These are phyloP conservation scores for Macrotyloma uniflorum DNA, from an alignment of 306 rosid genomes.

Conservation along the genomic window DNA sequence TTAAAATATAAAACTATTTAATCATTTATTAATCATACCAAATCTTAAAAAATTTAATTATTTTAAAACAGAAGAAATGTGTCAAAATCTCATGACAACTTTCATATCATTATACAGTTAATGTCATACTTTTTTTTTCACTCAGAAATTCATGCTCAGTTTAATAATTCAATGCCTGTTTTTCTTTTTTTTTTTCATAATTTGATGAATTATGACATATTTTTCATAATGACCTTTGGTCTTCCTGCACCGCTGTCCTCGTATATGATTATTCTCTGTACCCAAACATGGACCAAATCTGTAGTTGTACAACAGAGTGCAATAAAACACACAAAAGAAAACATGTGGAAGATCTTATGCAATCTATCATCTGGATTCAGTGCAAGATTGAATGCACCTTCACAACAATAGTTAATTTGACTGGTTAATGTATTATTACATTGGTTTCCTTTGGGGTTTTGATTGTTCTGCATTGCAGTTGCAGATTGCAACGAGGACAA, in stretches of 20 bases:
- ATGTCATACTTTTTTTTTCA: not conserved
- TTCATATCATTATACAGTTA: not conserved
- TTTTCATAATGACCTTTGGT: too few relatives aligned
- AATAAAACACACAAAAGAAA: constrained; percentile 52
- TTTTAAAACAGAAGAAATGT: not conserved
- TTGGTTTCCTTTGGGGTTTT: not conserved
- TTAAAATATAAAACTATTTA: not conserved
- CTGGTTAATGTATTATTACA: not conserved
- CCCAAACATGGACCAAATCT: not conserved
- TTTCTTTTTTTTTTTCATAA: not conserved
- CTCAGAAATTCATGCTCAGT: not conserved
- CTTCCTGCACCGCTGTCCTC: constrained; percentile 5
- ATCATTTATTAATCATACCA: not conserved
- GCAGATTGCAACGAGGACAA: not conserved
- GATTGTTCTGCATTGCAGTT: not conserved
- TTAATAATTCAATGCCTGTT: not conserved
- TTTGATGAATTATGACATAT: not conserved
- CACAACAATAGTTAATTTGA: constrained; percentile 31
- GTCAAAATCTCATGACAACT: not conserved
- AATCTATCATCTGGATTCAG: constrained; percentile 55
- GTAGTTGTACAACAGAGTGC: constrained; percentile 25
- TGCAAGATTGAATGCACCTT: constrained; percentile 47
- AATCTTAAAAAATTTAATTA: not conserved
- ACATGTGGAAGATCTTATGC: constrained; percentile 68
- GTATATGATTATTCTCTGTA: constrained; percentile 30